Conservation (phyloP, 345 rosid species). For the Populus ilicifolia region DNA sequence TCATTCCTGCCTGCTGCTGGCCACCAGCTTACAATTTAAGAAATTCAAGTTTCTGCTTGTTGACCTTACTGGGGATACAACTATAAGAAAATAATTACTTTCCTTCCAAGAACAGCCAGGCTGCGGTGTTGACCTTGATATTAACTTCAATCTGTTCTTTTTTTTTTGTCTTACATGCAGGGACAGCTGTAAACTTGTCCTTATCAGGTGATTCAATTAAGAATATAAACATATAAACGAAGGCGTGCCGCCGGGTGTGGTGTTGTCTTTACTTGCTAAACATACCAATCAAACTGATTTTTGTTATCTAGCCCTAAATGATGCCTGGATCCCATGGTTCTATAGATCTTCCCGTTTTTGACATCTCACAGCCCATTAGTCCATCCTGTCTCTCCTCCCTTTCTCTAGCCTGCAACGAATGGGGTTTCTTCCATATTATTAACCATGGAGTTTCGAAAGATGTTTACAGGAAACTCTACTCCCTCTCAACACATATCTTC, state of each 20-base stretch:
- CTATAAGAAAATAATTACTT: background rate
- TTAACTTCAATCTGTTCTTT: slow-evolving; percentile 1
- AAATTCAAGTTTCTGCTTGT: slow-evolving; percentile 1
- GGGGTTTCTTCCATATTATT: slow-evolving; percentile 44
- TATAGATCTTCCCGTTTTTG: slow-evolving; percentile 32
- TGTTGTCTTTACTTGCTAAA: background rate
- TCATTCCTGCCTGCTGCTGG: slow-evolving; percentile 24
- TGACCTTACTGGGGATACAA: background rate
- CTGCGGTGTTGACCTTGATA: slow-evolving; percentile 16
- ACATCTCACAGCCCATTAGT: slow-evolving; percentile 28
- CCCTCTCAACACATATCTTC: slow-evolving; percentile 24
- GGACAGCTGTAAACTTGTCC: slow-evolving; percentile 17
- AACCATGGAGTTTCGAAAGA: slow-evolving; percentile 38
- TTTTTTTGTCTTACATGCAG: background rate
- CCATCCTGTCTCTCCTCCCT: slow-evolving; percentile 23
- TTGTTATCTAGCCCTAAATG: background rate
- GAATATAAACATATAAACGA: background rate
- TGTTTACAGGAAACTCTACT: slow-evolving; percentile 23
- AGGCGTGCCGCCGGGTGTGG: background rate
- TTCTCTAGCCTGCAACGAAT: slow-evolving; percentile 29
- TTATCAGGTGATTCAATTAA: background rate
- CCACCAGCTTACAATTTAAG: slow-evolving; percentile 13
- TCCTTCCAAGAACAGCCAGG: slow-evolving; percentile 6
- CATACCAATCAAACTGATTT: background rate
- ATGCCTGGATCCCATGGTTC: slow-evolving; percentile 17